Conservation (phyloP, 768 basidiomycete species). For the Ephemerocybe angulata region DNA sequence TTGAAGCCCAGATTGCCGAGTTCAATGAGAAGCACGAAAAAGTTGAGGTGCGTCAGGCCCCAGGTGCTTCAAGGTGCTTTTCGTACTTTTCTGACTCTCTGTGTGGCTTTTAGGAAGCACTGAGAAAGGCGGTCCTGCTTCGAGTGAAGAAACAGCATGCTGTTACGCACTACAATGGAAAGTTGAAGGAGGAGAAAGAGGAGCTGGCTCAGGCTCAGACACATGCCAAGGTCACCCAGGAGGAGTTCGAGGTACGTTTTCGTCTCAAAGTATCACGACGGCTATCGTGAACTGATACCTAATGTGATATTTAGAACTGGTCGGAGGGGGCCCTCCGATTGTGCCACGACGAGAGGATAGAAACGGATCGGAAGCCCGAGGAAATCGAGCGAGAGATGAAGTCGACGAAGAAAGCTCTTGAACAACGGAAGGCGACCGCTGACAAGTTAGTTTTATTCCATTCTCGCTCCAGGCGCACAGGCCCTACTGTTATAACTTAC, state of each 20-base stretch:
- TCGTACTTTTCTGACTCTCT: background rate
- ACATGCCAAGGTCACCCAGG: constrained; percentile 46
- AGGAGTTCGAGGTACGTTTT: constrained; percentile 57
- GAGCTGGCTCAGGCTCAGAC: constrained; percentile 44
- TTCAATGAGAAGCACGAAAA: constrained; percentile 43
- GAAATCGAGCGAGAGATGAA: constrained; percentile 60
- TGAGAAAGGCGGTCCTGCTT: constrained; percentile 44
- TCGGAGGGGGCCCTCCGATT: constrained; percentile 58
- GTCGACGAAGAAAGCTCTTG: constrained; percentile 59
- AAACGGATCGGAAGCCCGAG: constrained; percentile 54
- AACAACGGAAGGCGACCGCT: constrained; percentile 57
- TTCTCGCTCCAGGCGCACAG: constrained; percentile 1
- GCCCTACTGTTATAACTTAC: constrained; percentile 3
- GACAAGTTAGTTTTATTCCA: background rate
- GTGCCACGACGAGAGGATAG: constrained; percentile 53
- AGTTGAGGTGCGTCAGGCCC: constrained; percentile 31
- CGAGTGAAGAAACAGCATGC: constrained; percentile 50
- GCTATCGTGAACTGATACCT: background rate
- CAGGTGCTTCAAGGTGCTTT: background rate
- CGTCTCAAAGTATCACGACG: background rate
- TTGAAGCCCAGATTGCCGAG: constrained; percentile 43
- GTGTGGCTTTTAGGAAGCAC: background rate
- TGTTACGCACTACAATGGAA: constrained; percentile 46
- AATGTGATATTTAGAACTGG: constrained; percentile 48
- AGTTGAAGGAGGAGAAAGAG: constrained; percentile 47